Conservation (phyloP, 1,284 basidiomycete species). For the Chiua sp. region DNA sequence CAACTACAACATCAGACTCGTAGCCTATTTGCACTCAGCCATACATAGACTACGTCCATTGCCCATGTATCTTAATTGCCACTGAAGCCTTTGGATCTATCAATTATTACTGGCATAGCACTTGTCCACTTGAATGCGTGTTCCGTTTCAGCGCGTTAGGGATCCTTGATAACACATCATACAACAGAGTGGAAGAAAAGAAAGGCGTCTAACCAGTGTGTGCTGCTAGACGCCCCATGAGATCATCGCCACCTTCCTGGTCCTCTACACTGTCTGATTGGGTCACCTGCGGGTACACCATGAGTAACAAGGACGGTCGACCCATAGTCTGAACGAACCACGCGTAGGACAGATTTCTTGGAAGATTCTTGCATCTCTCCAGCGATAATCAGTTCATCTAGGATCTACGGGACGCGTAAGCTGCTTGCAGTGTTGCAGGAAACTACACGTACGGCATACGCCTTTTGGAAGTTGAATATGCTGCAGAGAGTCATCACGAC, state of each 20-base stretch:
- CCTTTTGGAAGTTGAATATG: constrained; percentile 99
- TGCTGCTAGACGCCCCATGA: constrained; percentile 74
- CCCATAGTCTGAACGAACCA: constrained; percentile 53
- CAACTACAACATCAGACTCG: constrained; percentile 13
- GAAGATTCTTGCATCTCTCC: constrained; percentile 99
- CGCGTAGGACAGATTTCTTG: constrained; percentile 95
- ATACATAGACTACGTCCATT: constrained; percentile 1
- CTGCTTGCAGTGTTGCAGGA: constrained; percentile 3
- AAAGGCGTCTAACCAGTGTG: constrained; percentile 57
- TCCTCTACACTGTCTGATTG: constrained; percentile 82
- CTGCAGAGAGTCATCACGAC: constrained; percentile 43
- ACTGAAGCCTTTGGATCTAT: not conserved
- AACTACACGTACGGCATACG: constrained; percentile 76
- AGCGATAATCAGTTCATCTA: constrained; percentile 98
- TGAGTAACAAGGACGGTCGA: constrained; percentile 7
- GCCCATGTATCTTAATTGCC: not conserved
- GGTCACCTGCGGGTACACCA: constrained; percentile 59
- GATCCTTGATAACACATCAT: constrained; percentile 30
- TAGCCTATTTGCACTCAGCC: constrained; percentile 14
- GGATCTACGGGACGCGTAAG: constrained; percentile 60
- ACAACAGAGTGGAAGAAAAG: constrained; percentile 2
- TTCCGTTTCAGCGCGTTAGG: constrained; percentile 31
- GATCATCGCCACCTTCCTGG: constrained; percentile 81
- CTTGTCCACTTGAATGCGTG: not conserved
- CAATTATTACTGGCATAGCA: not conserved